Base-by-base conservation (phyloP, 352 stramenopile species). In the Plasmopara halstedii region DNA sequence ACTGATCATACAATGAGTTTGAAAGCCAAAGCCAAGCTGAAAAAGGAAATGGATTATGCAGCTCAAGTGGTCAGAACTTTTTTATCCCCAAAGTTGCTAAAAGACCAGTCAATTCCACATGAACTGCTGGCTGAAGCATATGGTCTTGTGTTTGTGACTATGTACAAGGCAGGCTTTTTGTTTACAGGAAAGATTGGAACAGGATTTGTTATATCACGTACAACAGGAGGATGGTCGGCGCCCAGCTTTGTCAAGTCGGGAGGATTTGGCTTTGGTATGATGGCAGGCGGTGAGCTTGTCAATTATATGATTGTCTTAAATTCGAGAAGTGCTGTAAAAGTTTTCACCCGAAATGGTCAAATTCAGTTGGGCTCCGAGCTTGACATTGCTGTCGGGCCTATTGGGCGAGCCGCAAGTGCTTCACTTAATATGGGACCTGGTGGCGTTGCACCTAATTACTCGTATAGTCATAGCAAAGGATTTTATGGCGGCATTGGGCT, bases 251-350 rank as follows among this genome's bases (percentile, higher is more conserved):
- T 89, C 13, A 75, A 58, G 31, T 87, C 71, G 1, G 78, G 74
- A 19, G 78, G 78, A 6, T 52, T 89, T 42, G 78, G 78, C 5
- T 89, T 89, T 50, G 78, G 78, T 5, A 89, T 89, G 74, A 89
- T 89, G 74, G 78, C 73, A n/a, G 78, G 78, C 9, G 78, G 74
- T 15, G 74, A 89, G 57, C 52, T 85, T 46, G 74, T 89, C 31
- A 80, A 87, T 50, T 89, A 87, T 56, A 87, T 89, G 67, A 67
- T 89, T 58, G 72, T 89, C 36, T 62, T 89, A 35, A 86, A 66
- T 61, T 87, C 78, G 1, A 67, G 67, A 21, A 77, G 60, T 33
- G 74, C 78, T 17, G 78, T 89, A 46, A 87, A 89, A 53, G 74
- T 85, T 9, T 89, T 89, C 31, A 89, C 74, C 8, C 60, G 73